Base-by-base conservation (phyloP, 306 rosid species). In the Parietaria judaica region DNA sequence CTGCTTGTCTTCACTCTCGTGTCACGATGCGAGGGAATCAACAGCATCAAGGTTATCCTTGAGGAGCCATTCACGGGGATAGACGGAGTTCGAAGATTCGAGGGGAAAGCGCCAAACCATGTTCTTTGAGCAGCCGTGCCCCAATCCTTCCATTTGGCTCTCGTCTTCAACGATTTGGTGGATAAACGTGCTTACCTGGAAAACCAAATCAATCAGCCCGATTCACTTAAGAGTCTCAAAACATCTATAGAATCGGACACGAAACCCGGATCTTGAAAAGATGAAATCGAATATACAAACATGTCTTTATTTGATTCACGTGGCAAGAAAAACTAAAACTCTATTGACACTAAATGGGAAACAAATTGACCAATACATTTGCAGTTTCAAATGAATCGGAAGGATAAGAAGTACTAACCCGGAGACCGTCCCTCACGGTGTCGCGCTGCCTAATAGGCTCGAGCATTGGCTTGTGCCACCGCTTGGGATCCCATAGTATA, bases 91-190 rank as follows among this genome's bases (percentile, higher is more conserved):
- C 34, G 88, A 64, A 8, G 85, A 78, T 73, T 68, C 67, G 6
- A 77, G 73, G 72, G 63, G 72, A 63, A 73, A 58, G 61, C 66
- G 80, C 98, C 96, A 92, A 71, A 92, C 96, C 95, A 82, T 75
- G 69, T 88, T 71, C 64, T 74, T 79, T 0, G 84, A 84, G 85
- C 94, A 92, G 71, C 76, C 80, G 66, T 68, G 70, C 65, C 31
- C 69, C 62, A 88, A 68, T 54, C 94, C 86, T 69, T 92, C 95
- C 95, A 88, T 92, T 75, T 88, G 92, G 80, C 88, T 86, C 73
- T 92, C 98, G 70, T 88, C 95, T 79, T 92, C 90, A 52, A 88
- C 86, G 60, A 88, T 11, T 72, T 84, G 96, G 78, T 84, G 89
- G 11, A 92, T 79, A 69, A 92, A 88, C 50, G 83, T 52, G 79